phyloP scores from a whole-genome alignment of 2,329 filamentous ascomycete genomes.

The Fusarium sp. region DNA sequence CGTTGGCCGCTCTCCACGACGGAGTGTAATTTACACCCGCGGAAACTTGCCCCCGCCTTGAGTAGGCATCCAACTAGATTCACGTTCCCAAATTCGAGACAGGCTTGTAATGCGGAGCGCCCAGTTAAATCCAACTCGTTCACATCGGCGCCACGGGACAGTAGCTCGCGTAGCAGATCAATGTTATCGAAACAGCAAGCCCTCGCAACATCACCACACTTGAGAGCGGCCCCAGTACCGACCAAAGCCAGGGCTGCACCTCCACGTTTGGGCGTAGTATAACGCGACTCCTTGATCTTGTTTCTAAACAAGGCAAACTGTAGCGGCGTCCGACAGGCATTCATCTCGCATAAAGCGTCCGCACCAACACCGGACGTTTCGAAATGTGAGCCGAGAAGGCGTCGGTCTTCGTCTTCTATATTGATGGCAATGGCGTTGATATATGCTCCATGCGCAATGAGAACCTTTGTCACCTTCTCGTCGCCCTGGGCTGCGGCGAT shows the following conservation, averaged over 20 bases:
- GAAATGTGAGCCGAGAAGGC: neutral
- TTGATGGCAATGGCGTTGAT: neutral
- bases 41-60: neutral
- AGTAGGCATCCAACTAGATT: neutral
- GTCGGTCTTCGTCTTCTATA: neutral
- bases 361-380: neutral
- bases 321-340: neutral
- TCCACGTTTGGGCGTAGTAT: neutral
- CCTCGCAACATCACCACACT: neutral
- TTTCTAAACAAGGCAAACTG: neutral
- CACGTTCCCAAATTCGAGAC: neutral
- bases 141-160: neutral
- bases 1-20: neutral
- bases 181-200: neutral
- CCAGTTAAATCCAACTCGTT: neutral
- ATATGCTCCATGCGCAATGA: neutral
- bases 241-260: neutral
- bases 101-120: neutral
- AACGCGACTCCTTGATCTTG: neutral
- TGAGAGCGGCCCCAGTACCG: neutral
- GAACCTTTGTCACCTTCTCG: neutral
- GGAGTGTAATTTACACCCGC: neutral
- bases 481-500: neutral
- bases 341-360: neutral
- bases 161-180: neutral